Evolutionary conservation across 371 early-diverging fungal genomes (phyloP), one percentile per base, ranked within the genome.

Genomic region (Saksenaea oblongispora): DNA sequence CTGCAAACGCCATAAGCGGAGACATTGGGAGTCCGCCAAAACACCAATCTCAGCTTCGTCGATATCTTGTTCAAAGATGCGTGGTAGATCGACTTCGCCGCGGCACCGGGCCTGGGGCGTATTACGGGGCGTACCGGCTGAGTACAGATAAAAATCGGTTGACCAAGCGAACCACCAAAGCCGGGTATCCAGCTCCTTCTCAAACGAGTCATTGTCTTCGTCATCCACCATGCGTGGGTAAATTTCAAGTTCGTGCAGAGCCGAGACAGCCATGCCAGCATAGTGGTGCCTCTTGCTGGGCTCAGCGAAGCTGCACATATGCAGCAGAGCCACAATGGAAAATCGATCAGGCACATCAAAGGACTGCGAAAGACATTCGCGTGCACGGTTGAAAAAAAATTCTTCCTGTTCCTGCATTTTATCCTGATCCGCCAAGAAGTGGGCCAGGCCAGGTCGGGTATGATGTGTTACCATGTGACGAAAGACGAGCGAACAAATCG

Each of bases 131-230:
- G 61, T 58, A 15, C 77, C 77, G 10, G 72, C 64, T 15, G 77
- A 66, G 53, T 65, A 71, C 3, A 71, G 53, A 4, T 61, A 71
- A 54, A 76, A 76, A 44, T 73, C 73, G 31, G 62, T 58, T 17
- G 71, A 65, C 77, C 77, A 76, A 3, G 64, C 70, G 63, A 54
- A 73, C 77, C 77, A 76, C 77, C 77, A 76, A 4, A 76, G 65
- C 5, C 77, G 55, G 24, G 77, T 76, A 26, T 76, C 77, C 66
- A 73, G 63, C 56, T 76, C 77, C 42, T 71, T 71, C 17, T 74
- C 62, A 34, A 62, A 71, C 15, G 60, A 64, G 17, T 68, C 68
- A 3, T 61, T 60, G 31, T 72, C 63, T 55, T 74, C 68, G 35
- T 69, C 28, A 22, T 69, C 28, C 5, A 13, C 51, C 66, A 72